phyloP scores from a whole-genome alignment of 129 eudicot species.

The Chrysanthemum lavandulifolium region DNA sequence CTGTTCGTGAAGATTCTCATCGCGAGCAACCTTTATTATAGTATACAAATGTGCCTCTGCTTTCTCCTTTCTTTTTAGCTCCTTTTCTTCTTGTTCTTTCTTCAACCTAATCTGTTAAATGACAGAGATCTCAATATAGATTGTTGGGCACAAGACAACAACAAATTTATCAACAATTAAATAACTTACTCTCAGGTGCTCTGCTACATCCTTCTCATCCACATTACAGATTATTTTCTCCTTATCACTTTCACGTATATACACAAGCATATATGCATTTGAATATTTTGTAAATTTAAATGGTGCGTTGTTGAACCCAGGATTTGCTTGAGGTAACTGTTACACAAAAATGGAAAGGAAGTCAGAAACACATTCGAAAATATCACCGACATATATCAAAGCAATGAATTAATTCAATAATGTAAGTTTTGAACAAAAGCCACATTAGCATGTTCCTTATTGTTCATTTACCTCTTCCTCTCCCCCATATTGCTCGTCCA shows the following conservation, averaged over 20 bases:
- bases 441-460: conserved; percentile 16
- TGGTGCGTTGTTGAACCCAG: conserved; percentile 83
- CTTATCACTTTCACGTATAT: conserved; percentile 83
- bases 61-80: conserved; percentile 68
- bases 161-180: not conserved
- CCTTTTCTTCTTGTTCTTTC: conserved; percentile 91
- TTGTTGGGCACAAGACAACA: conserved; percentile 8
- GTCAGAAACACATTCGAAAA: conserved; percentile 18
- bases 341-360: not conserved
- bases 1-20: conserved; percentile 8
- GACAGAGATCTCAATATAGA: conserved; percentile 8
- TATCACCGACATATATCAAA: conserved; percentile 12
- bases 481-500: conserved; percentile 99
- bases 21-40: conserved; percentile 36
- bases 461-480: conserved; percentile 76
- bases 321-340: conserved; percentile 84
- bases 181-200: conserved; percentile 65
- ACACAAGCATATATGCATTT: conserved; percentile 91
- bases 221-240: conserved; percentile 78
- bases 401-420: not conserved
- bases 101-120: conserved; percentile 61
- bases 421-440: conserved; percentile 14
- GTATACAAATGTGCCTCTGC: conserved; percentile 74
- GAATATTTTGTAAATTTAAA: conserved; percentile 88
- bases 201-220: conserved; percentile 91